These are phyloP conservation scores for Ensete ventricosum DNA, from an alignment of 176 grass and related monocot species.

Conservation along the genomic window DNA sequence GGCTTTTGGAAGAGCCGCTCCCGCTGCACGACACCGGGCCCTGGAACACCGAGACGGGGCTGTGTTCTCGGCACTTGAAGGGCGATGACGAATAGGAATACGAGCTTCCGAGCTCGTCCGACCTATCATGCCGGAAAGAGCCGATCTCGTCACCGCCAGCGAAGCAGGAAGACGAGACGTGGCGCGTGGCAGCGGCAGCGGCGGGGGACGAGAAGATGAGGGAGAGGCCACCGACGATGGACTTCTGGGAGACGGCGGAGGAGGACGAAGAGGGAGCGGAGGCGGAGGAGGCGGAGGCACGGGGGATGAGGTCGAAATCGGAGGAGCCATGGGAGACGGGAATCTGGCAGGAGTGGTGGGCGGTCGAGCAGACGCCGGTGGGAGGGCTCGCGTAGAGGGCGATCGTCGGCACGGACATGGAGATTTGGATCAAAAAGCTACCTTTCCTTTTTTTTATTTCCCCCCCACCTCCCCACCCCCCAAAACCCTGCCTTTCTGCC, in stretches of 20 bases:
- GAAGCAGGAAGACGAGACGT: slow-evolving; percentile 12
- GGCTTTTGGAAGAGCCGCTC: slow-evolving; percentile 42
- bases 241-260: slow-evolving; percentile 21
- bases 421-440: background rate
- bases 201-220: slow-evolving; percentile 63
- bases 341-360: slow-evolving; percentile 15
- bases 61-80: slow-evolving; percentile 58
- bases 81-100: slow-evolving; percentile 36
- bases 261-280: slow-evolving; percentile 22
- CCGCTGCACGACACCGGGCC: slow-evolving; percentile 35
- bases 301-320: slow-evolving; percentile 31
- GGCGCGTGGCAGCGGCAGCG: slow-evolving; percentile 12
- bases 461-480: too few species aligned
- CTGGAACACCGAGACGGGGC: slow-evolving; percentile 26
- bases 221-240: slow-evolving; percentile 49
- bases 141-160: slow-evolving; percentile 25
- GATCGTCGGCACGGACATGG: slow-evolving; percentile 62
- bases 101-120: slow-evolving; percentile 30
- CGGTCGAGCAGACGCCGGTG: background rate
- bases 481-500: background rate
- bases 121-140: slow-evolving; percentile 57
- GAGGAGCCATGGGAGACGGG: slow-evolving; percentile 10
- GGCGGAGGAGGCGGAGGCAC: slow-evolving; percentile 23
- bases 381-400: slow-evolving; percentile 45
- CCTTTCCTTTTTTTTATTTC: too few species aligned